Base-by-base conservation (phyloP, 2,329 filamentous ascomycete genomes). In the Alternaria novae-zelandiae region DNA sequence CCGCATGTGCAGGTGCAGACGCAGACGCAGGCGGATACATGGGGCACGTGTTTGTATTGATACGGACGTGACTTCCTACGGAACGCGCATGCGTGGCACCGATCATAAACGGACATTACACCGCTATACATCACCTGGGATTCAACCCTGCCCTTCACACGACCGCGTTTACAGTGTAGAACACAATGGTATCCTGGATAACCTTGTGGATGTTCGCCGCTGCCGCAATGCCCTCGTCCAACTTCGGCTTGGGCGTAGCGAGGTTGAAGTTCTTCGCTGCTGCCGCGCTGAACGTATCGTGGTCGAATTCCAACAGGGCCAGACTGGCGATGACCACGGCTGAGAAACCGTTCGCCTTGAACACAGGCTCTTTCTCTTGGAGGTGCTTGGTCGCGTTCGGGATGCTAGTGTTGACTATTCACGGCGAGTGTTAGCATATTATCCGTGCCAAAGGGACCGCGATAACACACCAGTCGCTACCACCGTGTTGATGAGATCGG, bases 271-370 rank as follows among this genome's bases (percentile, higher is more conserved):
- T 68, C 44, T 46, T 61, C 49, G 65, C 45, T 9, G 55, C 56
- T 15, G 63, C 66, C 9, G 57, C 63, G 44, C 68, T 71, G 44
- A 71, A 71, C 12, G 64, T 63, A 23, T 71, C 69, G 46, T 71
- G 69, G 49, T 71, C 68, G 11, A 32, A 59, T 30, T 68, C 44
- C 56, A 71, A 17, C 20, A 71, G 46, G 11, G 58, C 46, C 30
- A 70, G 20, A 55, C 68, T 70, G 2, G 68, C 68, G 30, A 71
- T 63, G 3, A 71, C 63, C 2, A 62, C 45, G 0, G 59, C 41
- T 2, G 47, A 26, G 11, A 69, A 45, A 5, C 56, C 46, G 8
- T 67, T 59, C n/a, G 63, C 46, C 50, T 64, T 69, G 59, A 68
- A 69, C 5, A 49, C 59, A 0, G 61, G 25, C 3, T 61, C 50